Base-by-base conservation (phyloP, 441 rosid species). In the Populus hybrid region DNA sequence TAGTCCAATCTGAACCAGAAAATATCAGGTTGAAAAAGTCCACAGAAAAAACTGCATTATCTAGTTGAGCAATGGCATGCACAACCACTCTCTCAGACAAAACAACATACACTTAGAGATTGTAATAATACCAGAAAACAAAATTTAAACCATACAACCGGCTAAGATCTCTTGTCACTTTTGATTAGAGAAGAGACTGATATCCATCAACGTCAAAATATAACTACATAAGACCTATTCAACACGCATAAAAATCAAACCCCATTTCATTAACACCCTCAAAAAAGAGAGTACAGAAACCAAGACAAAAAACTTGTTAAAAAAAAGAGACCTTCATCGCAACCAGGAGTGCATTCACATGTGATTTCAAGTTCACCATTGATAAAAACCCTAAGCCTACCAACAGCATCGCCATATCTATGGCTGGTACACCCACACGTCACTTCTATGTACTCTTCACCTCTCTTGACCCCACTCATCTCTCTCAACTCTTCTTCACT, bases 271-370 rank as follows among this genome's bases (percentile, higher is more conserved):
- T 14, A 74, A 79, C 69, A 40, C 4, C n/a, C 61, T 38, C 8
- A 77, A 72, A 57, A 69, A 42, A 38, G 40, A 35, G 21, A 3
- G 32, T 53, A 5, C 2, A 11, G 57, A 23, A 72, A 46, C 5
- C 4, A 32, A 40, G 78, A 30, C 53, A n/a, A 74, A 38, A 66
- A 0, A 76, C 53, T 23, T 74, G 77, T 24, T 2, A 30, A 26
- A 72, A 73, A 85, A 77, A 74, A 85, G 70, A 76, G 88, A 97
- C 99, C 99, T 97, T 97, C 99, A 69, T 94, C 84, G 84, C 99
- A 97, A 85, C 99, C 99, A 63, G 97, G 99, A 28, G 99, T 92
- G 92, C 99, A 97, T 86, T 97, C 97, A 79, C 99, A 97, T 78
- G 89, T 84, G 88, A 94, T 94, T 79, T 90, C 96, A 76, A 97